Evolutionary conservation across 345 rosid species (phyloP), one percentile per base, ranked within the genome.

Genomic region (Pugionium cornutum): DNA sequence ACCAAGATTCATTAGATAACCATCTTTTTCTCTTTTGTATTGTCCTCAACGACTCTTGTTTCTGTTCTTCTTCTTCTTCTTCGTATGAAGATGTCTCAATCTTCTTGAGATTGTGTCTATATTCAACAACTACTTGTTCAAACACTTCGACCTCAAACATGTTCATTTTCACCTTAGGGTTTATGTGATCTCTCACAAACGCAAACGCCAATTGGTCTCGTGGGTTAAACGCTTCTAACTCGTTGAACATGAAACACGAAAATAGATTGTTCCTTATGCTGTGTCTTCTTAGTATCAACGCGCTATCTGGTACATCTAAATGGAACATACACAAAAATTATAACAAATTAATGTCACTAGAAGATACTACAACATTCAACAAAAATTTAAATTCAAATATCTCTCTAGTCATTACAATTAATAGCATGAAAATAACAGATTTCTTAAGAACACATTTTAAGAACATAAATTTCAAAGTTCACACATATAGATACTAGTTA

Each of bases 121-220:
- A 84, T 72, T 89, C 94, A 68, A 82, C 49, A 0, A 72, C 83
- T 7, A 88, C 77, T 50, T 85, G 91, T 83, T 88, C 86, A 29
- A 92, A 82, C 30, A 88, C 91, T 69, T 89, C 89, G 4, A 80
- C 85, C 7, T 84, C 88, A 71, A 92, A 84, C 94, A 92, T 84
- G 82, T 89, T 86, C 61, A 88, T 8, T 69, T 76, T 81, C 49
- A 82, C 55, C 82, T 76, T 79, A 0, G 88, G 94, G 34, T 59
- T 78, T 79, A 86, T 78, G 1, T 46, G 60, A 74, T 89, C 96
- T 53, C 96, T 78, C 72, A 89, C 84, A 49, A 69, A 87, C 8
- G 96, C 89, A 62, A 92, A 89, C 3, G 96, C 86, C 64, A 87
- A 57, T 51, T 87, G 97, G 74, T 89, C 97, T 73, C 96, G 78